Conservation (phyloP, 2,329 filamentous ascomycete species). For the Penicillium sp. region DNA sequence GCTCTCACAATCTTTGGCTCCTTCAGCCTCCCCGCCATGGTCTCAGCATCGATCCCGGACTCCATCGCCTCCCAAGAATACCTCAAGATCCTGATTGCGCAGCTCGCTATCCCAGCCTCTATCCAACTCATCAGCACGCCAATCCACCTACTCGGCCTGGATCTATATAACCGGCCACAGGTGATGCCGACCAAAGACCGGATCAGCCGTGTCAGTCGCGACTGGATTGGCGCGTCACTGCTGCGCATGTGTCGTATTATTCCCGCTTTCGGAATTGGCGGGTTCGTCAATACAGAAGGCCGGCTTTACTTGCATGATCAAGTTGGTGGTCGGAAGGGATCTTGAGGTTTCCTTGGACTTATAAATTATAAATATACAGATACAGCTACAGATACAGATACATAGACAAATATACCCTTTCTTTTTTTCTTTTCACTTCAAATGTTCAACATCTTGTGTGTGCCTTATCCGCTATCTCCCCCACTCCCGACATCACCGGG, state of each 20-base stretch:
- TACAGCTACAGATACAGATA: background rate
- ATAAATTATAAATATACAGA: constrained; percentile 2
- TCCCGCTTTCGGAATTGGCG: constrained; percentile 83
- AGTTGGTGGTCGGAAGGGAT: constrained; percentile 21
- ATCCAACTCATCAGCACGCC: constrained; percentile 79
- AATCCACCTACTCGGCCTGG: constrained; percentile 76
- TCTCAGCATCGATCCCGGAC: constrained; percentile 56
- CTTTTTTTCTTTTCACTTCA: constrained; percentile 1
- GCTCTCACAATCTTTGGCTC: constrained; percentile 74
- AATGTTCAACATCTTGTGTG: constrained; percentile 1
- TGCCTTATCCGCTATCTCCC: constrained; percentile 6
- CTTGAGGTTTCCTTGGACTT: constrained; percentile 7
- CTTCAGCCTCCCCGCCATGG: constrained; percentile 34
- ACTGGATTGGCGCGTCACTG: constrained; percentile 71
- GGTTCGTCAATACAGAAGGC: constrained; percentile 69
- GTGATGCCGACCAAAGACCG: constrained; percentile 55
- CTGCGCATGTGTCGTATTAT: constrained; percentile 80
- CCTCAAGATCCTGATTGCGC: constrained; percentile 79
- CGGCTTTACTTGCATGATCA: constrained; percentile 33
- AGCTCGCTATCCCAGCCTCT: constrained; percentile 74
- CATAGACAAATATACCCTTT: constrained; percentile 29
- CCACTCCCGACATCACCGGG: constrained; percentile 15
- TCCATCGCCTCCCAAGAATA: constrained; percentile 78
- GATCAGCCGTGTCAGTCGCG: constrained; percentile 62
- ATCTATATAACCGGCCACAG: constrained; percentile 71